These are phyloP conservation scores for Diddensiella caesifluorescens DNA, from an alignment of 805 yeast genomes.

Conservation along the genomic window DNA sequence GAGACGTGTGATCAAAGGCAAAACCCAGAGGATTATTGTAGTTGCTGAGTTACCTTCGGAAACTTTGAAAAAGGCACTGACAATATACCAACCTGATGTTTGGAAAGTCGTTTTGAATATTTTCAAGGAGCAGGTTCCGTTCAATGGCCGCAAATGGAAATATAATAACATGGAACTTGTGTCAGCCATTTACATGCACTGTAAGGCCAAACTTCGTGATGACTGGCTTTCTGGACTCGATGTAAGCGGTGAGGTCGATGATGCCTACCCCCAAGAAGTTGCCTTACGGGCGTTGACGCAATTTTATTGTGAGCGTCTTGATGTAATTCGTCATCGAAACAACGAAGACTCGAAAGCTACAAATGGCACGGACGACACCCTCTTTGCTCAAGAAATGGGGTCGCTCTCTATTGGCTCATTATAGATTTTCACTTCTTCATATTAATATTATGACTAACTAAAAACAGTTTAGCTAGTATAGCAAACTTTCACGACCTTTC, in stretches of 20 bases:
- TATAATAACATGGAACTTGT: slow-evolving; percentile 88
- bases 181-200: slow-evolving; percentile 75
- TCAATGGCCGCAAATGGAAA: slow-evolving; percentile 92
- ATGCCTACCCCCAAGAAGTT: slow-evolving; percentile 78
- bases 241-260: slow-evolving; percentile 64
- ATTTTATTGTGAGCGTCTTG: slow-evolving; percentile 57
- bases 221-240: slow-evolving; percentile 86
- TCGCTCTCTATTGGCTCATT: slow-evolving; percentile 10
- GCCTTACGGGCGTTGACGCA: slow-evolving; percentile 75
- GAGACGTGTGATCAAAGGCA: slow-evolving; percentile 55
- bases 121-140: slow-evolving; percentile 76
- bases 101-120: slow-evolving; percentile 68
- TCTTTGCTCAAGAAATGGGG: slow-evolving; percentile 36
- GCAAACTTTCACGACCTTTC: no score
- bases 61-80: slow-evolving; percentile 49
- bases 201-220: slow-evolving; percentile 67
- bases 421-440: not conserved
- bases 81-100: slow-evolving; percentile 56
- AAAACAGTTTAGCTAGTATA: no score
- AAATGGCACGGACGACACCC: no score
- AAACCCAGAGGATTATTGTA: slow-evolving; percentile 67
- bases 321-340: slow-evolving; percentile 15
- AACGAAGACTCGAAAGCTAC: no score
- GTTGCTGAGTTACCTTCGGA: slow-evolving; percentile 58
- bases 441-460: not conserved